phyloP scores from a whole-genome alignment of 108 stramenopile genomes.

The Nitzschia sp. region DNA sequence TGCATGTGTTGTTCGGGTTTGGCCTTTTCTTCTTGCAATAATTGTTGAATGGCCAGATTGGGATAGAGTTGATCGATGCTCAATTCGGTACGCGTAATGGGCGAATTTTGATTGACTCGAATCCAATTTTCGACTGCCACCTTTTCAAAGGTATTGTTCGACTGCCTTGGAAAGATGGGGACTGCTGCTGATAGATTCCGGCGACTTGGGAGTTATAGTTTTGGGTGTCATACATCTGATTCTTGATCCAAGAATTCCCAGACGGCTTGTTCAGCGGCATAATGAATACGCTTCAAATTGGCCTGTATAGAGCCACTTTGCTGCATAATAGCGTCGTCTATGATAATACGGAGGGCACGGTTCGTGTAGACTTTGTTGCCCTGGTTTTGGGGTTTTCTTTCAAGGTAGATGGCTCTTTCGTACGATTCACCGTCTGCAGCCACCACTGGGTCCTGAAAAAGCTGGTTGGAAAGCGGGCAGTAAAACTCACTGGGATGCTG shows the following conservation, averaged over 20 bases:
- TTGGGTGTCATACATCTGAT: too few relatives aligned
- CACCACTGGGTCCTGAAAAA: slow-evolving; percentile 51
- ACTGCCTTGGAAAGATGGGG: too few relatives aligned
- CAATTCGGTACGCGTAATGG: slow-evolving; percentile 8
- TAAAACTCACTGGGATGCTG: slow-evolving; percentile 1
- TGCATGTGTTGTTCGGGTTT: slow-evolving; percentile 15
- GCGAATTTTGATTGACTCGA: slow-evolving; percentile 6
- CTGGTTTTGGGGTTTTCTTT: slow-evolving; percentile 7
- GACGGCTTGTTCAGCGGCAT: background rate
- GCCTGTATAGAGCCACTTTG: background rate
- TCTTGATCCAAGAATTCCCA: background rate
- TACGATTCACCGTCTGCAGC: slow-evolving; percentile 54
- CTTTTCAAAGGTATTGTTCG: slow-evolving; percentile 32
- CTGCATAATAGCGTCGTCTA: slow-evolving; percentile 1
- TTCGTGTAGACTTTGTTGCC: slow-evolving; percentile 6
- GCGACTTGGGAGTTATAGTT: too few relatives aligned
- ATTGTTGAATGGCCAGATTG: slow-evolving; percentile 21
- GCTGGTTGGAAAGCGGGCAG: slow-evolving; percentile 51
- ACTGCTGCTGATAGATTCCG: too few relatives aligned
- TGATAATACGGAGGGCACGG: slow-evolving; percentile 13
- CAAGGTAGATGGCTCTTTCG: slow-evolving; percentile 18
- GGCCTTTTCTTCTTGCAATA: slow-evolving; percentile 15
- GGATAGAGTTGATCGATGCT: slow-evolving; percentile 9
- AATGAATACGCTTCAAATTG: background rate
- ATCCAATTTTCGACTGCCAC: slow-evolving; percentile 34